Evolutionary conservation across 306 rosid genomes (phyloP), one percentile per base, ranked within the genome.

Genomic region (Vigna mungo): DNA sequence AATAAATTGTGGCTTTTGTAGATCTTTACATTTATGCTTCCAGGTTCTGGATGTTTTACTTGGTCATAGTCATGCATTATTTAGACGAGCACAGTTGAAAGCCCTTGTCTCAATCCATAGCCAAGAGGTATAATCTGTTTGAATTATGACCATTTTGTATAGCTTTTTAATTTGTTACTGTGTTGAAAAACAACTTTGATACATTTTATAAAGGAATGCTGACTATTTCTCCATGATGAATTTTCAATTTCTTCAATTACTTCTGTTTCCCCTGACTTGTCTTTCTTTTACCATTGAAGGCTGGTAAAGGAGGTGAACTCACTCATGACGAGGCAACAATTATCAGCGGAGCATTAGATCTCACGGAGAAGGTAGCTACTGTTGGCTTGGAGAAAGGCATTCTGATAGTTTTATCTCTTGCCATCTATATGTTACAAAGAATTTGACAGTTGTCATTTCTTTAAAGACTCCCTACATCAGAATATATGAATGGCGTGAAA

Each of bases 291-390:
- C 66, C 62, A 53, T 80, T 18, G 53, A 74, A 95, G 98, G 98
- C 96, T 54, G 98, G 98, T 66, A 92, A 89, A 83, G 98, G 98
- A 7, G 98, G 98, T 64, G 98, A 95, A 79, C 97, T 95, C 73
- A 92, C 98, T 44, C 98, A 89, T 17, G 96, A 95, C 70, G 98
- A 95, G 87, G 85, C 98, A 25, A 92, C 93, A 14, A 94, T 94
- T 78, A 94, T 94, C 77, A 94, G 96, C 12, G 98, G 98, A 60
- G 98, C 98, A 9, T 85, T 95, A 15, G 98, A 95, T 83, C 90
- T 95, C 78, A 92, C 97, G 37, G 93, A 86, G 85, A 95, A 95
- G 96, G 98, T 79, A 79, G 49, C 21, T 65, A 48, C 63, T 68
- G 41, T 49, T 68, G 5, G 39, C 64, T 55, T 70, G 27, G 67